Base-by-base conservation (phyloP, 176 grass and related monocot genomes). In the Otatea glauca region DNA sequence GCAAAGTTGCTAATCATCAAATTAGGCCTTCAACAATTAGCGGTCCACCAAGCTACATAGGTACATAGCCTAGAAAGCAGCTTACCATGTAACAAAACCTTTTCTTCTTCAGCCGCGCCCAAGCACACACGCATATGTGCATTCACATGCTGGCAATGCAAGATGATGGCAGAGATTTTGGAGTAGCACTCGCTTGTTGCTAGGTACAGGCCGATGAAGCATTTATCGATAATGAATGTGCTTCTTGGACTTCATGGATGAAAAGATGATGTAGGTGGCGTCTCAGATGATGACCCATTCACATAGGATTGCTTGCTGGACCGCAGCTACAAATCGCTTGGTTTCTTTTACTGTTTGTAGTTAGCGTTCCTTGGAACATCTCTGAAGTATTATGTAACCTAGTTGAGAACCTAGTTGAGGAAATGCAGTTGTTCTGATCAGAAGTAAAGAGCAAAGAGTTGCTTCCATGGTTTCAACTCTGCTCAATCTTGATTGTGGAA, bases 121-220 rank as follows among this genome's bases (percentile, higher is more conserved):
- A 1, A 29, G 29, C 29, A 29, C 29, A 29, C 29, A 29, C 29
- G 29, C 29, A 29, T 29, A 1, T 29, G 29, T 29, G 0, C 29
- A 29, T 29, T 29, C 29, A 29, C 29, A 29, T 29, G 29, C 29
- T 29, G 29, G 7, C 7, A 42, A 42, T 1, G 41, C 41, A 42
- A 42, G 41, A 42, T 42, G 41, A 42, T 42, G 41, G 6, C 6
- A 42, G 7, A 42, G 41, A 42, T 7, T 37, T 37, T 37, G 41
- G 41, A 42, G 41, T 42, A 6, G 7, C 6, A 42, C 7, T 42
- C 1, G 7, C 41, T 86, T 55, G 72, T 86, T 35, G 38, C 80
- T 51, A 86, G 83, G 68, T 68, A 84, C 70, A 74, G 76, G 75
- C 51, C 81, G 20, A 78, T 86, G 80, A 72, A 60, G 81, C 86